These are phyloP conservation scores for Naganishia kalamii DNA, from an alignment of 768 basidiomycete genomes.

Conservation along the genomic window DNA sequence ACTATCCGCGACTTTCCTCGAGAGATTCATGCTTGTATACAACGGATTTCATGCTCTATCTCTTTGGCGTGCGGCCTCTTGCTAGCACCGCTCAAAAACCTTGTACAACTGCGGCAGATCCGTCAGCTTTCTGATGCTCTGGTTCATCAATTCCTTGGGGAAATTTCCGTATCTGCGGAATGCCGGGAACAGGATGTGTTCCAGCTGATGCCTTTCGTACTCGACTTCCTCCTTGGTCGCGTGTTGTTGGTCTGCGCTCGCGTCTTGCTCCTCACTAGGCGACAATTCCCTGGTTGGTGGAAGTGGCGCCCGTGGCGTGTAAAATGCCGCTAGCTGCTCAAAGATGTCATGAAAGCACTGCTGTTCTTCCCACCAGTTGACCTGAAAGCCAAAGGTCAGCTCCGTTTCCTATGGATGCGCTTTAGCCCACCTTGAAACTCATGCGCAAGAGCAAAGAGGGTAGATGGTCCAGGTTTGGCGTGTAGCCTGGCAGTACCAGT, in stretches of 20 bases:
- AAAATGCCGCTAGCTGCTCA: conserved; percentile 85
- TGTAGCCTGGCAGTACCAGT: conserved; percentile 74
- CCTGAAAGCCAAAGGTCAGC: conserved; percentile 51
- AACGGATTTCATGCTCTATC: not conserved
- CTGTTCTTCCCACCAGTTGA: conserved; percentile 77
- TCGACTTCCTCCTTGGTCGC: conserved; percentile 41
- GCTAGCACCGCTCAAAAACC: conserved; percentile 83
- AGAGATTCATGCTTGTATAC: not conserved
- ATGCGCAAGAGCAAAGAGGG: conserved; percentile 84
- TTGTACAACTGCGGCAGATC: conserved; percentile 85
- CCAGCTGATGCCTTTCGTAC: conserved; percentile 69
- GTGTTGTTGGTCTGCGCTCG: conserved; percentile 23
- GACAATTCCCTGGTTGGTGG: conserved; percentile 25
- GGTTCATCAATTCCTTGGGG: conserved; percentile 59
- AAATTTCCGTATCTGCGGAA: conserved; percentile 67
- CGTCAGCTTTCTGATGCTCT: conserved; percentile 78
- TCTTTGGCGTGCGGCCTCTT: not conserved
- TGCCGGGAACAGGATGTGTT: conserved; percentile 83
- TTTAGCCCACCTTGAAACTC: conserved; percentile 67
- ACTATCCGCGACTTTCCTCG: no score
- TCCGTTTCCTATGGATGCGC: not conserved
- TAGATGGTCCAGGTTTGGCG: conserved; percentile 82
- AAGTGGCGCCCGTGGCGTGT: conserved; percentile 58
- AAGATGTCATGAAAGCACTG: conserved; percentile 81
- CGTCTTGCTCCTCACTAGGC: not conserved